phyloP scores from a whole-genome alignment of 371 early-diverging fungal species.

The Circinella minor region DNA sequence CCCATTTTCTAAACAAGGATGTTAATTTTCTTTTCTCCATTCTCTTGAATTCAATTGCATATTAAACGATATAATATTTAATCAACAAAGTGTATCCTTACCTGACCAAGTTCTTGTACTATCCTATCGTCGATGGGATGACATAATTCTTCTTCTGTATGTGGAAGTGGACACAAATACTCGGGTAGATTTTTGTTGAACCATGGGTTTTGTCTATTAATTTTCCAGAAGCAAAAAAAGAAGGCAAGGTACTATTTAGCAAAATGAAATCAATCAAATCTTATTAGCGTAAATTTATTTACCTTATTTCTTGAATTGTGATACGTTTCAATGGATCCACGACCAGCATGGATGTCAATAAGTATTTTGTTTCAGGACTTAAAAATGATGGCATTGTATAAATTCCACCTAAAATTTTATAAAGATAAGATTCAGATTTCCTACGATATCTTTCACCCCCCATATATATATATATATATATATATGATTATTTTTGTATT shows the following conservation, averaged over 20 bases:
- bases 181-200: slow-evolving; percentile 89
- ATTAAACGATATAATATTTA: too few relatives aligned
- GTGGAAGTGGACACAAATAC: slow-evolving; percentile 82
- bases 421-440: not conserved
- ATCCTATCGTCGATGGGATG: slow-evolving; percentile 76
- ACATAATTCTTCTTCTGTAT: slow-evolving; percentile 66
- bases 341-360: slow-evolving; percentile 92
- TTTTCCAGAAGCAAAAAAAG: too few relatives aligned
- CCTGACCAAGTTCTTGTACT: slow-evolving; percentile 76
- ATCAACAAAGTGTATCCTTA: slow-evolving; percentile 13
- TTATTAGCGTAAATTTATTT: not conserved
- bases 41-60: too few relatives aligned
- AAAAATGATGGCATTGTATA: slow-evolving; percentile 89
- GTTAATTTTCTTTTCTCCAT: too few relatives aligned
- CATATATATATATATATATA: not conserved
- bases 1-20: slow-evolving; percentile 74
- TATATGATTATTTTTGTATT: not conserved
- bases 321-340: slow-evolving; percentile 96
- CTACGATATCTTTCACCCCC: too few relatives aligned
- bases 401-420: slow-evolving; percentile 71
- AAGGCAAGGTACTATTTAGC: too few relatives aligned
- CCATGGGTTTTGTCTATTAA: slow-evolving; percentile 81
- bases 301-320: slow-evolving; percentile 88
- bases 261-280: too few relatives aligned
- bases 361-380: slow-evolving; percentile 78